These are phyloP conservation scores for Gentiana macrophylla DNA, from an alignment of 257 asterid genomes.

Conservation along the genomic window DNA sequence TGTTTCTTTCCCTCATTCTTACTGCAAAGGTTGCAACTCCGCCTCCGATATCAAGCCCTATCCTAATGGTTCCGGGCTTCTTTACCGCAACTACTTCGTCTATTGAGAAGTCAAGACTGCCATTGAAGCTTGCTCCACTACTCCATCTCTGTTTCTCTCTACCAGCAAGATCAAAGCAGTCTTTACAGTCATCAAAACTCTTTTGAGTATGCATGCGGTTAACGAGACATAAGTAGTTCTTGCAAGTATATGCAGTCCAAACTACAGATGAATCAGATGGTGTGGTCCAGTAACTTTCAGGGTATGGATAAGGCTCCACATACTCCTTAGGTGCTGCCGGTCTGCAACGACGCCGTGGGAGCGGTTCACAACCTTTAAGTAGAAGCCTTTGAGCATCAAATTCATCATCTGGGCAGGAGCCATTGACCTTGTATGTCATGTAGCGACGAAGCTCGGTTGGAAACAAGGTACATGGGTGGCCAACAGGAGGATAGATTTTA, in stretches of 20 bases:
- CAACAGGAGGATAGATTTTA: conserved; percentile 40
- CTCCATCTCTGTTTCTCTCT: conserved; percentile 43
- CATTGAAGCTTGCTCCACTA: conserved; percentile 8
- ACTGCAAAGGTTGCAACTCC: conserved; percentile 80
- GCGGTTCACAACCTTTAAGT: conserved; percentile 65
- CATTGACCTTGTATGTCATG: conserved; percentile 47
- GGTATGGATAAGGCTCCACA: conserved; percentile 44
- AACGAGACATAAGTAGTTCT: conserved; percentile 34
- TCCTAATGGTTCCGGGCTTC: conserved; percentile 38
- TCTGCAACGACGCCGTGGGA: conserved; percentile 62
- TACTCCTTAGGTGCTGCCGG: conserved; percentile 25
- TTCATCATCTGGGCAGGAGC: conserved; percentile 63
- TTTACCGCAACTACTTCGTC: conserved; percentile 41
- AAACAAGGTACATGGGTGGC: conserved; percentile 35
- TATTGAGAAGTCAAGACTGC: conserved; percentile 41
- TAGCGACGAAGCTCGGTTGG: conserved; percentile 28
- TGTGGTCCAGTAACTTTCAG: conserved; percentile 45
- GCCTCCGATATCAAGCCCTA: conserved; percentile 73
- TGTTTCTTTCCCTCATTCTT: conserved; percentile 68
- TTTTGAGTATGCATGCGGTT: conserved; percentile 32
- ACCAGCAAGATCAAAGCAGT: conserved; percentile 51
- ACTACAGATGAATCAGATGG: conserved; percentile 55
- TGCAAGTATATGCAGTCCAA: conserved; percentile 60
- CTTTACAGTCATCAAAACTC: conserved; percentile 54
- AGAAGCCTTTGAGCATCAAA: conserved; percentile 47